Evolutionary conservation across 2,329 filamentous ascomycete species (phyloP).

Genomic region (Thielaviopsis euricoi): DNA sequence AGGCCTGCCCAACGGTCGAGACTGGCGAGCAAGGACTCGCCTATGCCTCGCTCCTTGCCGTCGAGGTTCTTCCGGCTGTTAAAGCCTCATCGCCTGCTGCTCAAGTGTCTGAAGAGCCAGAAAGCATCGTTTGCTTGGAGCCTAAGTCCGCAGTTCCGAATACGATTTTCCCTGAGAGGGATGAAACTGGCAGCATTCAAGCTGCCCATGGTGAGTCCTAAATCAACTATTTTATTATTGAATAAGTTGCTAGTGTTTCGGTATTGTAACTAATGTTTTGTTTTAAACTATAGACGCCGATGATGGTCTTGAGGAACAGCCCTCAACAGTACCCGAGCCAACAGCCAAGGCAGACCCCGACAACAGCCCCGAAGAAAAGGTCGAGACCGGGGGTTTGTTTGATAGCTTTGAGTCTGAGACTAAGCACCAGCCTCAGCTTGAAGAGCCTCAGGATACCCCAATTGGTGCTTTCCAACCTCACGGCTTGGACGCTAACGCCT

Average conservation of each 20-base stretch:
- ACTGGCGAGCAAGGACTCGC: not conserved
- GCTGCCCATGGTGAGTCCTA: not conserved
- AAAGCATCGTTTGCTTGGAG: not conserved
- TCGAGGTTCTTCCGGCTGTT: not conserved
- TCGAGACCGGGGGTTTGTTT: no score
- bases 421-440: no score
- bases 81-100: not conserved
- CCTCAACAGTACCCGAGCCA: no score
- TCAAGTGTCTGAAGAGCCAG: not conserved
- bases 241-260: no score
- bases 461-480: no score
- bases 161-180: not conserved
- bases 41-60: not conserved
- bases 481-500: no score
- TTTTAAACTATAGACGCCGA: not conserved
- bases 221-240: not conserved
- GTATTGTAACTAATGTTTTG: not conserved
- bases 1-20: not conserved
- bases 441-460: no score
- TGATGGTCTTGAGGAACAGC: no score
- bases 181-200: not conserved
- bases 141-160: not conserved
- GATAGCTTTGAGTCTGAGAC: no score
- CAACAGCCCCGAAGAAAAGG: no score
- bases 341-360: no score